Percentiles rank a stretch among this genome's conserved stretches.
phyloP scores from a whole-genome alignment of 129 eudicot species.

The Glebionis coronaria region DNA sequence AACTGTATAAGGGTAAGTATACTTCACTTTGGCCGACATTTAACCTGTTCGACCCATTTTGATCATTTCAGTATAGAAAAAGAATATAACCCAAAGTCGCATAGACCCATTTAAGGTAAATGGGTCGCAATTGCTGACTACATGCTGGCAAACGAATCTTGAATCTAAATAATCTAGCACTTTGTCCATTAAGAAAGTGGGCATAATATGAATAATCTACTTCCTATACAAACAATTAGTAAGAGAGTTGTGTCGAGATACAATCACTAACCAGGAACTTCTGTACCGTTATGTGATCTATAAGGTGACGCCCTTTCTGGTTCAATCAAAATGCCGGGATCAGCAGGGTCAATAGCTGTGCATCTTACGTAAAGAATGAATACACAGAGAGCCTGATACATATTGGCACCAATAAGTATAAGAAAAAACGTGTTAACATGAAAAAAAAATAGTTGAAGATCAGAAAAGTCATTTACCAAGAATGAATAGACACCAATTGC shows the following conservation, averaged over 20 bases:
- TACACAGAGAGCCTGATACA: slow-evolving; percentile 75
- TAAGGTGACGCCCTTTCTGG: slow-evolving; percentile 43
- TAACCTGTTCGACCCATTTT: neutral
- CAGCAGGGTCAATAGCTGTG: slow-evolving; percentile 95
- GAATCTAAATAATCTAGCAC: no score
- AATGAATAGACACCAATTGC: slow-evolving; percentile 69
- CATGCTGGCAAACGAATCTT: neutral
- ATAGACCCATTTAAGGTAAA: neutral
- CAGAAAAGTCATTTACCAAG: slow-evolving; percentile 58
- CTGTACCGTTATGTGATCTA: slow-evolving; percentile 50
- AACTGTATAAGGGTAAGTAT: neutral
- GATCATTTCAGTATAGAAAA: neutral
- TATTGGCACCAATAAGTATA: slow-evolving; percentile 8
- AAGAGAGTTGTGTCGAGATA: neutral
- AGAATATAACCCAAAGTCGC: no score
- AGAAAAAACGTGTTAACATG: slow-evolving; percentile 3
- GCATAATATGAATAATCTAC: no score
- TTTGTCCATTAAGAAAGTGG: no score
- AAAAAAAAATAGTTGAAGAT: slow-evolving; percentile 13
- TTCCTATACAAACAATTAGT: neutral
- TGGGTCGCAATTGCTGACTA: neutral
- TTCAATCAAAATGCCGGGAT: slow-evolving; percentile 80
- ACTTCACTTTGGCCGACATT: neutral
- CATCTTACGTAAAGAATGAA: slow-evolving; percentile 79
- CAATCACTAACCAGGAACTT: slow-evolving; percentile 55